phyloP scores from a whole-genome alignment of 495 filamentous ascomycete species.

The Aspergillus nidulans region DNA sequence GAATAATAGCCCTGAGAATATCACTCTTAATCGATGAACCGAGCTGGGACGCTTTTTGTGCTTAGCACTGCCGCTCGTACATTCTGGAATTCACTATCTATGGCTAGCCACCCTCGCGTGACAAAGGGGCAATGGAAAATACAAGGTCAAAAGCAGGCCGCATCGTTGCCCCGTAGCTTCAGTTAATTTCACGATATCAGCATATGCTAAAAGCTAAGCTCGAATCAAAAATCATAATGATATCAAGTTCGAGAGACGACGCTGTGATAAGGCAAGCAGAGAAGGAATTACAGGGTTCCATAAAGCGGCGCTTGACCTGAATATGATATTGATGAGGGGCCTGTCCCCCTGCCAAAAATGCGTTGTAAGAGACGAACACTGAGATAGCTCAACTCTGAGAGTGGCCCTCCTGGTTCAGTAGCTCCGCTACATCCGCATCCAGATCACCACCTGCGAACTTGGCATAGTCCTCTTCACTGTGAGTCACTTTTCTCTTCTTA shows the following conservation, averaged over 20 bases:
- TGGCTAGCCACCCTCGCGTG: too few relatives aligned
- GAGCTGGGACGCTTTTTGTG: not conserved
- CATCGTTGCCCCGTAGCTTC: too few relatives aligned
- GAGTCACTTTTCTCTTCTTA: conserved; percentile 75
- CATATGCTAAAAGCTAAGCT: not conserved
- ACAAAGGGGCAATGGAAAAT: too few relatives aligned
- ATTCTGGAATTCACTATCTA: too few relatives aligned
- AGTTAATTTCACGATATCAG: not conserved
- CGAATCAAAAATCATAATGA: not conserved
- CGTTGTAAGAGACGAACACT: not conserved
- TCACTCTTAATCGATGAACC: not conserved
- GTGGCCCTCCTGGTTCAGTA: conserved; percentile 55
- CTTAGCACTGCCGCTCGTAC: not conserved
- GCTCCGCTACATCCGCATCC: conserved; percentile 79
- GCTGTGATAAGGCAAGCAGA: not conserved
- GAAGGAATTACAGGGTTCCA: not conserved
- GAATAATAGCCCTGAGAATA: conserved; percentile 10
- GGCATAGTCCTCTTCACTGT: conserved; percentile 63
- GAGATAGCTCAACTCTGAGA: conserved; percentile 6
- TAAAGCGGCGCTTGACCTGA: not conserved
- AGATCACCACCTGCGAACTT: conserved; percentile 65
- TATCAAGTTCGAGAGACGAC: not conserved
- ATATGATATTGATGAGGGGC: not conserved
- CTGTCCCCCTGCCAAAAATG: not conserved
- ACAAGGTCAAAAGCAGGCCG: too few relatives aligned